Base-by-base conservation (phyloP, 1,284 basidiomycete species). In the Pseudozyma flocculosa region DNA sequence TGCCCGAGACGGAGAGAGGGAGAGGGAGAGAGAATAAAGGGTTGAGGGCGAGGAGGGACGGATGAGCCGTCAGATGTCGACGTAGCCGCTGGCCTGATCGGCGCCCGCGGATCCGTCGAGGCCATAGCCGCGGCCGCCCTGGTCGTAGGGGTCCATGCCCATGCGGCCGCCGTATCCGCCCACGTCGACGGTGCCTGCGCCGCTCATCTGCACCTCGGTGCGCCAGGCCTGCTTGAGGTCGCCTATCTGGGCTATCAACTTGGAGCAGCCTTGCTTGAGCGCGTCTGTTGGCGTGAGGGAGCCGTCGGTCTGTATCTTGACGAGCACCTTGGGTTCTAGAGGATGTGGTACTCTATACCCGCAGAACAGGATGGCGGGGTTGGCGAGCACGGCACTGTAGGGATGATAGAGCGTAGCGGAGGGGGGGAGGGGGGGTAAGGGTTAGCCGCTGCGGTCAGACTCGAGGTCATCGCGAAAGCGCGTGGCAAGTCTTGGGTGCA, bases 281-380 rank as follows among this genome's bases (percentile, higher is more conserved):
- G 88, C 86, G 41, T 86, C 87, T 57, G 89, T 84, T 0, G 94
- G 92, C 19, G 92, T 89, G 43, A 87, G 78, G 1, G 85, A 83
- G 22, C 92, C 92, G 79, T 97, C 92, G 1, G 92, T 96, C 80
- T 97, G 94, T 56, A 97, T 87, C 79, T 95, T 96, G 79, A 98
- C 84, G 37, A 89, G 83, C 79, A 97, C 94, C 73, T 92, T 85
- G 9, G 94, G 92, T 63, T 96, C 90, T 18, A 96, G 85, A 1
- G 95, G 94, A 73, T 97, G 94, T 0, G 94, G 92, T 36, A 94
- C 91, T 82, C 93, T 92, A 85, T 97, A 97, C 0, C 94, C 94
- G 2, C 92, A 92, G 78, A 98, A 98, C 55, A 94, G 85, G 7
- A 78, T 70, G n/a, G 63, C 68, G 3, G 72, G 69, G 36, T 72